Evolutionary conservation across 1,284 basidiomycete genomes (phyloP).

Genomic region (Pseudozyma sp.): DNA sequence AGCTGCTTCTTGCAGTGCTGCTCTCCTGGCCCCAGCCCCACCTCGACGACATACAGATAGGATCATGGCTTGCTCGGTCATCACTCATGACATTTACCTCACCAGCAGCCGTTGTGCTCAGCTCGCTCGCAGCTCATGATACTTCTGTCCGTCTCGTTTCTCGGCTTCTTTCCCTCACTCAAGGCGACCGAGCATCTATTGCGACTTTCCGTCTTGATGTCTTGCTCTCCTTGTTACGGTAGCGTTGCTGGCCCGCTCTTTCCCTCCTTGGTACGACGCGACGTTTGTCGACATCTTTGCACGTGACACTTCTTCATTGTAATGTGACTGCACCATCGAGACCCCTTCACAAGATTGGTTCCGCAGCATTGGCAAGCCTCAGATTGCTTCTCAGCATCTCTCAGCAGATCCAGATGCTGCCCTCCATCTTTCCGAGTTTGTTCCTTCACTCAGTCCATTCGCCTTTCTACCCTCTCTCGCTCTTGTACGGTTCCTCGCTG

Average conservation of each 20-base stretch:
- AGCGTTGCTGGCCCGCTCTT: constrained; percentile 31
- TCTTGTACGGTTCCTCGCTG: constrained; percentile 10
- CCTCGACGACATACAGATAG: background rate
- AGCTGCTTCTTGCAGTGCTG: constrained; percentile 13
- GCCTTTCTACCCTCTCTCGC: constrained; percentile 1
- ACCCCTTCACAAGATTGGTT: background rate
- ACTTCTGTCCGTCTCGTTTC: background rate
- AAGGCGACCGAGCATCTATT: constrained; percentile 1
- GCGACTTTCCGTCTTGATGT: constrained; percentile 4
- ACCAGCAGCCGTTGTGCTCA: background rate
- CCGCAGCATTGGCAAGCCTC: background rate
- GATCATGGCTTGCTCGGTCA: background rate
- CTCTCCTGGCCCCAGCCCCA: background rate
- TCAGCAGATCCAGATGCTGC: background rate
- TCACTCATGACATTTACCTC: background rate
- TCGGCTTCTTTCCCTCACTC: background rate
- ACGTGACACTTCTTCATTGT: background rate
- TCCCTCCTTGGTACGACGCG: constrained; percentile 4
- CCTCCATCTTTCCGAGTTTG: background rate
- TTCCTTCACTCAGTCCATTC: background rate
- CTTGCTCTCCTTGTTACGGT: constrained; percentile 5
- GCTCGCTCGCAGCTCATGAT: background rate
- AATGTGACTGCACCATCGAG: no score
- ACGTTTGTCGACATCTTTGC: constrained; percentile 3
- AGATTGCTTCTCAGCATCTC: background rate